Percentiles rank a stretch among this genome's conserved stretches.
These are phyloP conservation scores for Penicillium paneum DNA, from an alignment of 2,329 filamentous ascomycete genomes.

Conservation along the genomic window DNA sequence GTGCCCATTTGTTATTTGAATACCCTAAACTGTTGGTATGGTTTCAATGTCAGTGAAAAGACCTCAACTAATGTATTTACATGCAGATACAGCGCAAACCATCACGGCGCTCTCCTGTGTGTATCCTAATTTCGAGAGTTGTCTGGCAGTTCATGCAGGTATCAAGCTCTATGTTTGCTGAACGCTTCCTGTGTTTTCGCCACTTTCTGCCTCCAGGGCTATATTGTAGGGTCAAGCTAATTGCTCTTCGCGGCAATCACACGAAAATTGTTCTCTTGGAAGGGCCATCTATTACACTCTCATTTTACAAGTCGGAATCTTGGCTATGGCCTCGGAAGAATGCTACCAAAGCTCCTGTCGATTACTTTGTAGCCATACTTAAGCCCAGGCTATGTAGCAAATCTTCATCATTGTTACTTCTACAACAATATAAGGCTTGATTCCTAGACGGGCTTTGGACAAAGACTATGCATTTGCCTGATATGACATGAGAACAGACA, in stretches of 20 bases:
- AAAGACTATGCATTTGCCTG: background rate
- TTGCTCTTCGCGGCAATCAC: background rate
- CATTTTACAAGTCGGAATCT: background rate
- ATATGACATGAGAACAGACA: background rate
- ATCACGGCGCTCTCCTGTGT: background rate
- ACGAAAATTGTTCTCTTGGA: background rate
- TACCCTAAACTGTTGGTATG: background rate
- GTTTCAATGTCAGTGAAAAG: background rate
- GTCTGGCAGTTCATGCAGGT: background rate
- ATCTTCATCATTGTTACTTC: background rate
- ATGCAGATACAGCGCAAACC: background rate
- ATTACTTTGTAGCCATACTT: background rate
- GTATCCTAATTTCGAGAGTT: background rate
- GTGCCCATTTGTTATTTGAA: background rate
- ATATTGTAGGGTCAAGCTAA: background rate
- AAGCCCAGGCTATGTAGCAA: background rate
- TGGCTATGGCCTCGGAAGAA: background rate
- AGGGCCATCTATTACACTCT: background rate
- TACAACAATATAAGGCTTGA: background rate
- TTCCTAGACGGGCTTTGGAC: background rate
- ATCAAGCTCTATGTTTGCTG: background rate
- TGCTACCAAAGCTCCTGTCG: background rate
- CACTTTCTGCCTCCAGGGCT: background rate
- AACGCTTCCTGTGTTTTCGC: background rate
- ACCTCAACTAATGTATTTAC: background rate